A percentile compares a stretch with the other conserved stretches of the same genome.
phyloP scores from a whole-genome alignment of 345 rosid species.

The Arabis hirsuta region DNA sequence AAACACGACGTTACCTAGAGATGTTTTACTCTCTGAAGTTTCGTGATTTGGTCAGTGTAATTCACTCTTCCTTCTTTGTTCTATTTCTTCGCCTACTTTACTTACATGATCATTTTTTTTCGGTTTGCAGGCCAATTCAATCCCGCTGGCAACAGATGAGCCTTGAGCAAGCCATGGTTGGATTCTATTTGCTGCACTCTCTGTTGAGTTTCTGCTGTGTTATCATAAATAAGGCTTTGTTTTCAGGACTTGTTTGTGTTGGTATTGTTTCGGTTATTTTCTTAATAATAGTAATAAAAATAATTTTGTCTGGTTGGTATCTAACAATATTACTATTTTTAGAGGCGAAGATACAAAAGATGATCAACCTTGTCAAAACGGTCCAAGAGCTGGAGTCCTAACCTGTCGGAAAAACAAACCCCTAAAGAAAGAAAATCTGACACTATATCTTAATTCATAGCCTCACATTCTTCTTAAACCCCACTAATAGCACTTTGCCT shows the following conservation, averaged over 20 bases:
- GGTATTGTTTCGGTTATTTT: neutral
- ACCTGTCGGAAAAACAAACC: constrained; percentile 19
- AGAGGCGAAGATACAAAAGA: constrained; percentile 1
- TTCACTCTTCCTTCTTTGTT: neutral
- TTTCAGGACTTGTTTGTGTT: constrained; percentile 16
- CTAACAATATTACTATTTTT: constrained; percentile 6
- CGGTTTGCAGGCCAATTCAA: constrained; percentile 49
- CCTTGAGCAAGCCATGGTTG: constrained; percentile 25
- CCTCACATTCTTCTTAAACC: constrained; percentile 7
- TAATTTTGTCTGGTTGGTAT: neutral
- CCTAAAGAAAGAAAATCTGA: neutral
- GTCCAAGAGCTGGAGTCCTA: neutral
- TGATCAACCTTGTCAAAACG: neutral
- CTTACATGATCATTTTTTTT: neutral
- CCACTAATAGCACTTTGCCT: constrained; percentile 9
- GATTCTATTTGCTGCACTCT: constrained; percentile 16
- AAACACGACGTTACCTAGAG: constrained; percentile 59
- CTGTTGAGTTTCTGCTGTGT: constrained; percentile 10
- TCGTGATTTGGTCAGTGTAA: constrained; percentile 55
- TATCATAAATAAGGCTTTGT: constrained; percentile 34
- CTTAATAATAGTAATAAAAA: constrained; percentile 24
- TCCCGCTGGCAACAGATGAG: constrained; percentile 48
- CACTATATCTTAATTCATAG: neutral
- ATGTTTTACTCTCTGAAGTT: constrained; percentile 66
- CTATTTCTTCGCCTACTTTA: neutral